These are phyloP conservation scores for Roridomyces roridus DNA, from an alignment of 768 basidiomycete species.

Conservation along the genomic window DNA sequence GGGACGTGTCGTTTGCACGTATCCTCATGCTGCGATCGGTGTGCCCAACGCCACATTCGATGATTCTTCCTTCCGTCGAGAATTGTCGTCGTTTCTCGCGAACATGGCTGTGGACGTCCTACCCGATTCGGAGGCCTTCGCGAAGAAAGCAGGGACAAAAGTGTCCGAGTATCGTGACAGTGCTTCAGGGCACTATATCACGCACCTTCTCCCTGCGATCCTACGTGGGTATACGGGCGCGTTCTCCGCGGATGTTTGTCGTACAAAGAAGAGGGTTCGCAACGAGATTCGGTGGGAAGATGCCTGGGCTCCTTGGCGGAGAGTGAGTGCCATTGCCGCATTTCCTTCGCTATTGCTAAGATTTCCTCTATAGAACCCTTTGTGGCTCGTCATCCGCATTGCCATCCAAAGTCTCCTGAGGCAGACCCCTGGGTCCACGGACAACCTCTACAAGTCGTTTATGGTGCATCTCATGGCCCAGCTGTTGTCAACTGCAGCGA, in stretches of 20 bases:
- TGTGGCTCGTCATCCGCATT: conserved; percentile 58
- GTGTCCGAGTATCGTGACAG: conserved; percentile 47
- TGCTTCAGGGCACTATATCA: conserved; percentile 52
- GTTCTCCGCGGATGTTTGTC: conserved; percentile 28
- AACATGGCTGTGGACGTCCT: conserved; percentile 44
- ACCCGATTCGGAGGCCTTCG: conserved; percentile 38
- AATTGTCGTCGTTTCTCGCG: conserved; percentile 47
- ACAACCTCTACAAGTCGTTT: conserved; percentile 51
- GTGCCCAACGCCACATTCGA: conserved; percentile 37
- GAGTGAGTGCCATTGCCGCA: conserved; percentile 22
- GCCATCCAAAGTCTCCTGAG: conserved; percentile 44
- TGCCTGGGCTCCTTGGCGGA: conserved; percentile 50
- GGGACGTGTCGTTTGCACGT: conserved; percentile 52
- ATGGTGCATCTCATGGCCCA: conserved; percentile 45
- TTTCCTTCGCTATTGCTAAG: neutral
- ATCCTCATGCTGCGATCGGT: conserved; percentile 52
- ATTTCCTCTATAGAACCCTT: conserved; percentile 33
- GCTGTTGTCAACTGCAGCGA: conserved; percentile 30
- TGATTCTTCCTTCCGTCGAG: conserved; percentile 36
- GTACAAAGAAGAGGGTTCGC: conserved; percentile 47
- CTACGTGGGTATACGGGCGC: conserved; percentile 43
- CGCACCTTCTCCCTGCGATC: conserved; percentile 53
- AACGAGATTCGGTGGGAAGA: conserved; percentile 53
- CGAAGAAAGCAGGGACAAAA: conserved; percentile 43
- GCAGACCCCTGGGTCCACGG: conserved; percentile 9